Conservation (phyloP, 768 basidiomycete species). For the Imleria badia region DNA sequence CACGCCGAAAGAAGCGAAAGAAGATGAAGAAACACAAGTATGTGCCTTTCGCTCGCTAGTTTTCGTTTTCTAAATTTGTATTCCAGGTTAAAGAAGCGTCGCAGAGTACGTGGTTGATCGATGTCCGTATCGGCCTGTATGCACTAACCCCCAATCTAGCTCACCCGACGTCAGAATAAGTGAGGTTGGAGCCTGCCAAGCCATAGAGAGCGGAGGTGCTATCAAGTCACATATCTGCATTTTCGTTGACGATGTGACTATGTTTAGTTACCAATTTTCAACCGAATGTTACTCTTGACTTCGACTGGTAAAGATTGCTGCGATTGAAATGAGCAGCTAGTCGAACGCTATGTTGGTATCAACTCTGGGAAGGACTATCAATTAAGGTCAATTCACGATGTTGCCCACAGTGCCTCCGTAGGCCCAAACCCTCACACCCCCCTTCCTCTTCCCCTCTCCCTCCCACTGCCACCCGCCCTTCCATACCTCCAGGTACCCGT, state of each 20-base stretch:
- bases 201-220: neutral
- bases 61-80: conserved; percentile 7
- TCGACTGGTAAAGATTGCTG: neutral
- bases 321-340: neutral
- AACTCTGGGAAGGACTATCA: neutral
- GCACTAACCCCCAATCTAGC: conserved; percentile 34
- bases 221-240: neutral
- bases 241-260: conserved; percentile 9
- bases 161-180: conserved; percentile 43
- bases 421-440: conserved; percentile 72
- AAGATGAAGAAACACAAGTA: conserved; percentile 99
- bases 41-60: conserved; percentile 31
- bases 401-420: conserved; percentile 1
- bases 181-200: conserved; percentile 11
- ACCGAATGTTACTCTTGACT: neutral
- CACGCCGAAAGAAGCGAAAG: conserved; percentile 81
- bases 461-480: conserved; percentile 76
- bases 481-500: conserved; percentile 69
- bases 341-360: neutral
- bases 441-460: conserved; percentile 53
- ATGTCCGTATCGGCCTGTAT: neutral
- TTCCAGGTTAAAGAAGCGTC: conserved; percentile 80
- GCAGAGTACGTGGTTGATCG: conserved; percentile 61
- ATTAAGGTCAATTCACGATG: too few species aligned
- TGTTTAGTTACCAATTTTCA: neutral